Percentiles rank a stretch among this genome's conserved stretches.
These are phyloP conservation scores for Phyllosticta capitalensis DNA, from an alignment of 2,329 filamentous ascomycete genomes.

Conservation along the genomic window DNA sequence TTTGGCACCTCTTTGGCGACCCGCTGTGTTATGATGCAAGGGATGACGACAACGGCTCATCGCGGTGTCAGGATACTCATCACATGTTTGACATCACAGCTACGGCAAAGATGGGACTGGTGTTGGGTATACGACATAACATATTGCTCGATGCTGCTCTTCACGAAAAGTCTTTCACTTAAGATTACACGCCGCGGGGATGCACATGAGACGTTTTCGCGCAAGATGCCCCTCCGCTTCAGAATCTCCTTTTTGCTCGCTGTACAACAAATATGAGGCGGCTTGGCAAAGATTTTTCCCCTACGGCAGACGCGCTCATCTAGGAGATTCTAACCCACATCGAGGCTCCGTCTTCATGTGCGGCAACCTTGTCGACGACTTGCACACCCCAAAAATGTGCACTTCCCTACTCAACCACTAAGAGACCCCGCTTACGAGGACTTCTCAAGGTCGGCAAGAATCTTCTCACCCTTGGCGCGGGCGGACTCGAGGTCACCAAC, in stretches of 20 bases:
- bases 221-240: not conserved
- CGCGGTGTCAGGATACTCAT: too few species aligned
- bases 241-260: slow-evolving; percentile 4
- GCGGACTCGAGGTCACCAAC: slow-evolving; percentile 92
- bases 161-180: slow-evolving; percentile 8
- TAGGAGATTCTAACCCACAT: not conserved
- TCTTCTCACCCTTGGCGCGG: slow-evolving; percentile 98
- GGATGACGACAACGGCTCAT: too few species aligned
- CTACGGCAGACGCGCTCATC: not conserved
- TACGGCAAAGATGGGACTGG: not conserved
- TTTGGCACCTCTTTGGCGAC: too few species aligned
- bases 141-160: slow-evolving; percentile 4
- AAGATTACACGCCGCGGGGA: slow-evolving; percentile 10
- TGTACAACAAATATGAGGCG: slow-evolving; percentile 5
- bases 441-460: slow-evolving; percentile 82
- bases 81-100: not conserved
- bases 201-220: slow-evolving; percentile 5
- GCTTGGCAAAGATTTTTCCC: not conserved
- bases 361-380: not conserved
- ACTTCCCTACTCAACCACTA: not conserved
- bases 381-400: not conserved
- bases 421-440: slow-evolving; percentile 16
- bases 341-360: not conserved
- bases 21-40: too few species aligned
- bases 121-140: not conserved